phyloP scores from a whole-genome alignment of 1,284 basidiomycete species.

The Inonotus obliquus region DNA sequence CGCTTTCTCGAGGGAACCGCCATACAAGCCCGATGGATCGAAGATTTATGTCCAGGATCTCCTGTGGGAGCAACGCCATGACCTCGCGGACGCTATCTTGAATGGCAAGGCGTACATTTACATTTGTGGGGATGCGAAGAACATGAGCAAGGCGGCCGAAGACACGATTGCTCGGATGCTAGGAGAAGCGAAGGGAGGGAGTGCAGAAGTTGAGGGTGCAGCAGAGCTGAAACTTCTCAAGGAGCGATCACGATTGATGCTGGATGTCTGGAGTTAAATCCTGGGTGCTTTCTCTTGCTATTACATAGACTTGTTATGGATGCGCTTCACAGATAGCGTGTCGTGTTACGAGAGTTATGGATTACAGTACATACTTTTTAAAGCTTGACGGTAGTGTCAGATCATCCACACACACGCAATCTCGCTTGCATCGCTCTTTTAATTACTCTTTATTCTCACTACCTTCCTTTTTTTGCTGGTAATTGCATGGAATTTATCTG shows the following conservation, averaged over 20 bases:
- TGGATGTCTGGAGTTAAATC: conserved; percentile 77
- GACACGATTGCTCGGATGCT: conserved; percentile 80
- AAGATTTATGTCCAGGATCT: conserved; percentile 99
- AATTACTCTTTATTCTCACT: not conserved
- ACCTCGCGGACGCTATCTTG: conserved; percentile 84
- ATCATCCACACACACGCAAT: not conserved
- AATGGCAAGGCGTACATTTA: conserved; percentile 94
- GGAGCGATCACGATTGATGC: conserved; percentile 79
- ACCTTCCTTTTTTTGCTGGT: not conserved
- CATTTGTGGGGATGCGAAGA: conserved; percentile 95
- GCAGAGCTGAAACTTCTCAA: conserved; percentile 93
- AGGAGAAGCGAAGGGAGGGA: conserved; percentile 91
- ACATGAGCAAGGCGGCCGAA: conserved; percentile 94
- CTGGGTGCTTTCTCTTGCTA: not conserved
- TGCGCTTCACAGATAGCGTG: not conserved
- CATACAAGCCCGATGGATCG: conserved; percentile 83
- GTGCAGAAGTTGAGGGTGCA: conserved; percentile 77
- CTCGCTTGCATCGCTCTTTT: not conserved
- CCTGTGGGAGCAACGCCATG: conserved; percentile 79
- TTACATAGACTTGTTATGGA: not conserved
- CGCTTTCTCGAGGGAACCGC: conserved; percentile 85
- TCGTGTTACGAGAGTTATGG: not conserved
- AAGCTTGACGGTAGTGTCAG: not conserved
- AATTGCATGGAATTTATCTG: not conserved
- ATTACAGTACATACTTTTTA: not conserved